Conservation (phyloP, 352 stramenopile genomes). For the Thalassiosira exigua region DNA sequence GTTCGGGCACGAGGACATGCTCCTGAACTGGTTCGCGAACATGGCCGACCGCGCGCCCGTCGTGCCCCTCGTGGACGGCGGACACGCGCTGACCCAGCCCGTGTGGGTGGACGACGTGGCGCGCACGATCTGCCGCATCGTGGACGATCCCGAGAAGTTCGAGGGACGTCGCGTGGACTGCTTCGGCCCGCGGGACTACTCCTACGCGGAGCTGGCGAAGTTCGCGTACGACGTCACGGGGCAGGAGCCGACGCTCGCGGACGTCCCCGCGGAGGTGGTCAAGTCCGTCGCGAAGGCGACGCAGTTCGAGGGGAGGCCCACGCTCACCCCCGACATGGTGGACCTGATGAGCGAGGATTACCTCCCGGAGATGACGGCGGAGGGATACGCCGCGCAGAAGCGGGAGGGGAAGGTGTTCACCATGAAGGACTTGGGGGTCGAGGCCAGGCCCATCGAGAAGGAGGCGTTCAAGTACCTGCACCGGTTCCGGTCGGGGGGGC, state of each 20-base stretch:
- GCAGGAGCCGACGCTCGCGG: conserved; percentile 65
- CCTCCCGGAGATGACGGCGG: conserved; percentile 65
- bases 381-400: conserved; percentile 62
- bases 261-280: conserved; percentile 62
- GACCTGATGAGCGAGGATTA: conserved; percentile 79
- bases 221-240: conserved; percentile 93
- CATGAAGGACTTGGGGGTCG: conserved; percentile 86
- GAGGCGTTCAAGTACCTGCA: conserved; percentile 94
- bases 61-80: conserved; percentile 93
- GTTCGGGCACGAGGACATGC: conserved; percentile 94
- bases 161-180: conserved; percentile 94
- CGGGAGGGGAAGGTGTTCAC: conserved; percentile 70
- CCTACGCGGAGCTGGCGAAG: conserved; percentile 95
- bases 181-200: conserved; percentile 95
- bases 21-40: conserved; percentile 91
- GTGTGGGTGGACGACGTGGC: conserved; percentile 88
- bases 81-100: conserved; percentile 91
- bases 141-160: conserved; percentile 85
- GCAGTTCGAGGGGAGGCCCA: conserved; percentile 65
- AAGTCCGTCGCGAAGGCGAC: conserved; percentile 60
- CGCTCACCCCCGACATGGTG: conserved; percentile 79
- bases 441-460: conserved; percentile 93
- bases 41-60: conserved; percentile 62
- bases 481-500: conserved; percentile 92
- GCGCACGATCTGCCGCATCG: conserved; percentile 78